Evolutionary conservation across 331 rosid species (phyloP).

Genomic region (Pyrus hybrid): DNA sequence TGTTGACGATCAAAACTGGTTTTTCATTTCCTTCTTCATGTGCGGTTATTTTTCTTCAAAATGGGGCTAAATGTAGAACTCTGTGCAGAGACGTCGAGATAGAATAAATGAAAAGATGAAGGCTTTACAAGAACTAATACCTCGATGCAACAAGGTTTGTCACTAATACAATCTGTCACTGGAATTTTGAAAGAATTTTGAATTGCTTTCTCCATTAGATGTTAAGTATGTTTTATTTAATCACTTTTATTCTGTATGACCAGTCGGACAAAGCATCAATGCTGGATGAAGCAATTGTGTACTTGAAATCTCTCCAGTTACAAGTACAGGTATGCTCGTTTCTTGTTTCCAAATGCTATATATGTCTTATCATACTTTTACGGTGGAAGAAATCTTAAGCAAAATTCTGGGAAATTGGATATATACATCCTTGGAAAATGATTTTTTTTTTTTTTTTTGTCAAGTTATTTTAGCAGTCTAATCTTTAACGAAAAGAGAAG

Average conservation of each 20-base stretch:
- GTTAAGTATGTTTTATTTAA: background rate
- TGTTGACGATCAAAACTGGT: background rate
- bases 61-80: constrained; percentile 11
- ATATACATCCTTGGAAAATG: too few species aligned
- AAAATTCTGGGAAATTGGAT: background rate
- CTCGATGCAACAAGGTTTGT: constrained; percentile 78
- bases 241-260: constrained; percentile 11
- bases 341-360: background rate
- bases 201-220: background rate
- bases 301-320: constrained; percentile 81
- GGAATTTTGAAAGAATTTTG: background rate
- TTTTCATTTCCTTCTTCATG: background rate
- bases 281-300: constrained; percentile 96
- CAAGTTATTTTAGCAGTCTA: too few species aligned
- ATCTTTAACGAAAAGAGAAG: too few species aligned
- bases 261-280: constrained; percentile 96
- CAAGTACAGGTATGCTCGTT: constrained; percentile 70
- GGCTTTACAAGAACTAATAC: constrained; percentile 93
- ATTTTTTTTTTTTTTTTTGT: too few species aligned
- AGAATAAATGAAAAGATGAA: constrained; percentile 96
- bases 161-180: background rate
- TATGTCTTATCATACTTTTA: background rate
- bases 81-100: constrained; percentile 84
- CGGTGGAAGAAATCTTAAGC: background rate
- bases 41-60: constrained; percentile 11